Percentiles rank a stretch among this genome's conserved stretches.
Evolutionary conservation across 1,284 basidiomycete species (phyloP).

Genomic region (Leccinum subrobustum): DNA sequence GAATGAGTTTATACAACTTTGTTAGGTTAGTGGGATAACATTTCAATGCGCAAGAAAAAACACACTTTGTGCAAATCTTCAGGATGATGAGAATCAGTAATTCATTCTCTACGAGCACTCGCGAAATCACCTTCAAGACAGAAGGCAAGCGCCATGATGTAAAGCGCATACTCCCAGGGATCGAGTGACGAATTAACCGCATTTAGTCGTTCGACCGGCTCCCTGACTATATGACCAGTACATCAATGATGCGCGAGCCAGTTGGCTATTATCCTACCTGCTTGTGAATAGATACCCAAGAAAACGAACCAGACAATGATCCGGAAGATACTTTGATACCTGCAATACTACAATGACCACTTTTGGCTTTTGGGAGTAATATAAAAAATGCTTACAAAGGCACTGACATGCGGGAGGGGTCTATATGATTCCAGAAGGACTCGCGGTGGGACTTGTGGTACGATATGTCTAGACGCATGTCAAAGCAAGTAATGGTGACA

Average conservation of each 20-base stretch:
- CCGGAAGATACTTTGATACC: slow-evolving; percentile 77
- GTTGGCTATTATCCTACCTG: slow-evolving; percentile 44
- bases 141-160: slow-evolving; percentile 75
- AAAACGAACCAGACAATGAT: slow-evolving; percentile 84
- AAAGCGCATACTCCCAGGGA: slow-evolving; percentile 76
- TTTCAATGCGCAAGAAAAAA: background rate
- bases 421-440: slow-evolving; percentile 68
- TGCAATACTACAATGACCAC: slow-evolving; percentile 22
- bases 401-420: slow-evolving; percentile 82
- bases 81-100: slow-evolving; percentile 2
- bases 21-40: background rate
- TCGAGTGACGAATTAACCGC: slow-evolving; percentile 56
- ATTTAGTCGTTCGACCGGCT: slow-evolving; percentile 66
- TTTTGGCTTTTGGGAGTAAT: background rate
- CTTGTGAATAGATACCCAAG: slow-evolving; percentile 83
- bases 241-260: slow-evolving; percentile 1
- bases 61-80: slow-evolving; percentile 68
- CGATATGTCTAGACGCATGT: slow-evolving; percentile 50
- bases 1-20: slow-evolving; percentile 64
- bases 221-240: slow-evolving; percentile 50
- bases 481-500: background rate
- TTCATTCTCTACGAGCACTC: background rate
- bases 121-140: slow-evolving; percentile 66
- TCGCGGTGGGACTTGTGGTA: slow-evolving; percentile 52
- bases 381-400: slow-evolving; percentile 57